phyloP scores from a whole-genome alignment of 768 basidiomycete species.

The Kondoa malvinella region DNA sequence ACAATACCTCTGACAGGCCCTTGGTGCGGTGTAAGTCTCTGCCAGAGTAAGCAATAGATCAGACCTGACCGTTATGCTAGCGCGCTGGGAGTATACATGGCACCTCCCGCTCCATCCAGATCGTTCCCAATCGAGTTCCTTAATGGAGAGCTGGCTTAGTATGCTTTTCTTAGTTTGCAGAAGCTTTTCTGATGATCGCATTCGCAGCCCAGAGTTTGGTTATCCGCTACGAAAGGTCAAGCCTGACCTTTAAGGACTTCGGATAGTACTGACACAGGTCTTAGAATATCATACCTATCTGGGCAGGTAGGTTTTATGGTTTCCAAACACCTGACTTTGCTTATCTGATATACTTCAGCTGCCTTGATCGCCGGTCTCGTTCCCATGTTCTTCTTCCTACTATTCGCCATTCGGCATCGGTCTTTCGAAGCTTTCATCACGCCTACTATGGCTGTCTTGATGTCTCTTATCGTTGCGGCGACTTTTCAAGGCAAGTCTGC shows the following conservation, averaged over 20 bases:
- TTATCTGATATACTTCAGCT: constrained; percentile 30
- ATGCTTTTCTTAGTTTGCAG: constrained; percentile 40
- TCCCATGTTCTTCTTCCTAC: constrained; percentile 42
- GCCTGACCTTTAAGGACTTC: neutral
- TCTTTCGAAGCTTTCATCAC: constrained; percentile 39
- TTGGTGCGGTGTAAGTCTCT: too few species aligned
- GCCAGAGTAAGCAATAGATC: too few species aligned
- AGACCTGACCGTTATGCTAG: too few species aligned
- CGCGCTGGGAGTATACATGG: constrained; percentile 42
- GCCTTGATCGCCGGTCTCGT: constrained; percentile 28
- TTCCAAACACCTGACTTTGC: too few species aligned
- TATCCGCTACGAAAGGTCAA: neutral
- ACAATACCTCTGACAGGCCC: too few species aligned
- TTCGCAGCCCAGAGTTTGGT: neutral
- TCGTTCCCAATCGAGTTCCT: constrained; percentile 29
- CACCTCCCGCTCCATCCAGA: constrained; percentile 31
- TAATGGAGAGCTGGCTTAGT: constrained; percentile 40
- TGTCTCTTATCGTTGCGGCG: constrained; percentile 38
- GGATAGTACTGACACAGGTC: neutral
- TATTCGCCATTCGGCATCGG: constrained; percentile 43
- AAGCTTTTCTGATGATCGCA: constrained; percentile 31
- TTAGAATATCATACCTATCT: constrained; percentile 38
- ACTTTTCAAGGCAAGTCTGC: constrained; percentile 32
- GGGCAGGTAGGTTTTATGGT: constrained; percentile 40
- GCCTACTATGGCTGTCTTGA: constrained; percentile 42